These are phyloP conservation scores for Coemansia sp. DNA, from an alignment of 192 early-diverging fungal species.

Conservation along the genomic window DNA sequence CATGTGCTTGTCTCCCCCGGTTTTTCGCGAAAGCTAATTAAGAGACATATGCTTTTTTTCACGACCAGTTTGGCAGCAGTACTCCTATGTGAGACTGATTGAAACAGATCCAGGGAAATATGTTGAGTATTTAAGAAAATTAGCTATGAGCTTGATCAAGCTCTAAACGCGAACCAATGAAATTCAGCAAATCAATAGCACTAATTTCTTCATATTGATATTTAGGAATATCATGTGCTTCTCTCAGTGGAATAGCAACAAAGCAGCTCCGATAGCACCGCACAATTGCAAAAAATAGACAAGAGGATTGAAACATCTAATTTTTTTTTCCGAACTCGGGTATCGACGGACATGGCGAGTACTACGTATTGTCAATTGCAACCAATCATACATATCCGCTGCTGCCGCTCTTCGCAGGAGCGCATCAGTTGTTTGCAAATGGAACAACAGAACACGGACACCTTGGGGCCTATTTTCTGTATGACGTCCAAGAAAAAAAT, in stretches of 20 bases:
- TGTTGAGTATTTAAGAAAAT: not conserved
- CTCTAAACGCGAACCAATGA: not conserved
- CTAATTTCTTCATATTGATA: not conserved
- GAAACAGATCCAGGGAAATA: not conserved
- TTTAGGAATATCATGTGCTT: not conserved
- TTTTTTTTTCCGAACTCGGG: not conserved
- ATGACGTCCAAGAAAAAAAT: not conserved
- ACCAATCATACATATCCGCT: not conserved
- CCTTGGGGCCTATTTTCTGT: not conserved
- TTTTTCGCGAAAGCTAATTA: conserved; percentile 10
- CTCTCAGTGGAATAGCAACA: not conserved
- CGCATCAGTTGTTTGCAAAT: not conserved
- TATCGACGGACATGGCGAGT: not conserved
- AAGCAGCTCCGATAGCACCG: not conserved
- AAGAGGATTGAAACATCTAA: not conserved
- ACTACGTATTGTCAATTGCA: not conserved
- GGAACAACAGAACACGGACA: not conserved
- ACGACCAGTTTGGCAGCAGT: conserved; percentile 4
- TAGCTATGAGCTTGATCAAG: not conserved
- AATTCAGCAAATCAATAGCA: not conserved
- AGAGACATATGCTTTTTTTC: not conserved
- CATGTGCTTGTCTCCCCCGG: conserved; percentile 8
- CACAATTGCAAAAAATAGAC: not conserved
- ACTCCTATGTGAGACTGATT: not conserved
- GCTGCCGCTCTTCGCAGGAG: not conserved